These are phyloP conservation scores for Synchytrium microbalum DNA, from an alignment of 371 early-diverging fungal species.

Conservation along the genomic window DNA sequence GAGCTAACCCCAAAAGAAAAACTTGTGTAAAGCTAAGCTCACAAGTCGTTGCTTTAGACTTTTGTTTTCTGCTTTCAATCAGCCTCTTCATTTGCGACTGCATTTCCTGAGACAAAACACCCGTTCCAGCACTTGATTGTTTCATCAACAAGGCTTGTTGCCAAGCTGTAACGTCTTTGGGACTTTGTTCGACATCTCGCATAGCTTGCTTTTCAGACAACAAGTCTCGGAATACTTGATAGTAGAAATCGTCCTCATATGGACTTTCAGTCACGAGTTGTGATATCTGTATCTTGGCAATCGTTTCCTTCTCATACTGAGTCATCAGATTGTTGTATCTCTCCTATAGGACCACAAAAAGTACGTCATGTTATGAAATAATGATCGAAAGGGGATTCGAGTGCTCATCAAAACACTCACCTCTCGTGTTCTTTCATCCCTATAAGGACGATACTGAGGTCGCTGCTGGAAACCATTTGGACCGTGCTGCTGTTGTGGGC, in stretches of 20 bases:
- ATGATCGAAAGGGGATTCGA: neutral
- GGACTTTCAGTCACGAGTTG: slow-evolving; percentile 89
- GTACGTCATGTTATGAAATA: neutral
- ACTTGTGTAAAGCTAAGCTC: slow-evolving; percentile 9
- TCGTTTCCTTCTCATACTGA: slow-evolving; percentile 82
- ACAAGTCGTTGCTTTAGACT: slow-evolving; percentile 68
- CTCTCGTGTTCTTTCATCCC: slow-evolving; percentile 5
- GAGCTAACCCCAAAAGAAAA: neutral
- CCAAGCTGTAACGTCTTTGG: slow-evolving; percentile 26
- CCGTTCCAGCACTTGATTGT: slow-evolving; percentile 15
- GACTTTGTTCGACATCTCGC: slow-evolving; percentile 7
- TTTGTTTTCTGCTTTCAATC: slow-evolving; percentile 80
- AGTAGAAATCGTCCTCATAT: slow-evolving; percentile 87
- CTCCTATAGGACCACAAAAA: slow-evolving; percentile 39
- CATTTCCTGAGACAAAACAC: slow-evolving; percentile 50
- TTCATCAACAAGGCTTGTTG: slow-evolving; percentile 33
- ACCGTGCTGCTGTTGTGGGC: slow-evolving; percentile 4
- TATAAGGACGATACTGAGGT: neutral
- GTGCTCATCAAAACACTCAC: neutral
- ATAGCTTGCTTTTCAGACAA: slow-evolving; percentile 9
- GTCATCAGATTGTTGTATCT: slow-evolving; percentile 83
- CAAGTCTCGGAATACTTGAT: slow-evolving; percentile 75
- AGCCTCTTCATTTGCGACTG: slow-evolving; percentile 88
- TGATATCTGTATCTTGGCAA: slow-evolving; percentile 83
- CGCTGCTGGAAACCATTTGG: neutral